Conservation (phyloP, 768 basidiomycete species). For the Boletus rex-veris region DNA sequence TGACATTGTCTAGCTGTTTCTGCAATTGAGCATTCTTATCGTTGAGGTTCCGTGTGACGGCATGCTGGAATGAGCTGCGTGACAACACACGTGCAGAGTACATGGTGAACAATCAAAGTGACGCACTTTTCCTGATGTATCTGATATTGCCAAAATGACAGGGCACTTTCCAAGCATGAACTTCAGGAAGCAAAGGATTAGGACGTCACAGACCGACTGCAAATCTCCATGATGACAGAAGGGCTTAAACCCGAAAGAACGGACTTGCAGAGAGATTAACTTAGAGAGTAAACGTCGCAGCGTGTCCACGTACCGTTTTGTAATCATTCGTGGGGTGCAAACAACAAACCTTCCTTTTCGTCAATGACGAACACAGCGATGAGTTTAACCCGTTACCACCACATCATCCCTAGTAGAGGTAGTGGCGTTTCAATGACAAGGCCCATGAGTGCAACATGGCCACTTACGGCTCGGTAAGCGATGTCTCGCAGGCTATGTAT, state of each 20-base stretch:
- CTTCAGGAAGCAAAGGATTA: not conserved
- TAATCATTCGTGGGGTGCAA: constrained; percentile 87
- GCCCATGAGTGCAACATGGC: not conserved
- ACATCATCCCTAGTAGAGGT: constrained; percentile 45
- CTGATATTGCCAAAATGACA: constrained; percentile 92
- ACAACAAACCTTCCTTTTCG: constrained; percentile 59
- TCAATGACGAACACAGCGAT: not conserved
- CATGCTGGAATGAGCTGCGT: constrained; percentile 68
- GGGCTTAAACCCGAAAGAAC: constrained; percentile 81
- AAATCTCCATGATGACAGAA: constrained; percentile 74
- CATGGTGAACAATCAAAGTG: not conserved
- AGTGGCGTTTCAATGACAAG: not conserved
- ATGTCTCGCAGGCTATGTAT: constrained; percentile 73
- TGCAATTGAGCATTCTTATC: constrained; percentile 81
- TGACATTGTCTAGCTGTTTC: constrained; percentile 81
- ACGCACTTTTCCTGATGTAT: constrained; percentile 77
- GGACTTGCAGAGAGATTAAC: constrained; percentile 47
- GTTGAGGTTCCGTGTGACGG: constrained; percentile 73
- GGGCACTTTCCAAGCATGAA: constrained; percentile 46
- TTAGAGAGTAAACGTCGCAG: not conserved
- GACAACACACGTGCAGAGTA: constrained; percentile 2
- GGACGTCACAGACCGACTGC: constrained; percentile 53
- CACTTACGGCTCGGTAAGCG: constrained; percentile 71
- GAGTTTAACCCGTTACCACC: constrained; percentile 40
- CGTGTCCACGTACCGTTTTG: constrained; percentile 67